Evolutionary conservation across 345 rosid genomes (phyloP), one percentile per base, ranked within the genome.

Genomic region (Boechera stricta): DNA sequence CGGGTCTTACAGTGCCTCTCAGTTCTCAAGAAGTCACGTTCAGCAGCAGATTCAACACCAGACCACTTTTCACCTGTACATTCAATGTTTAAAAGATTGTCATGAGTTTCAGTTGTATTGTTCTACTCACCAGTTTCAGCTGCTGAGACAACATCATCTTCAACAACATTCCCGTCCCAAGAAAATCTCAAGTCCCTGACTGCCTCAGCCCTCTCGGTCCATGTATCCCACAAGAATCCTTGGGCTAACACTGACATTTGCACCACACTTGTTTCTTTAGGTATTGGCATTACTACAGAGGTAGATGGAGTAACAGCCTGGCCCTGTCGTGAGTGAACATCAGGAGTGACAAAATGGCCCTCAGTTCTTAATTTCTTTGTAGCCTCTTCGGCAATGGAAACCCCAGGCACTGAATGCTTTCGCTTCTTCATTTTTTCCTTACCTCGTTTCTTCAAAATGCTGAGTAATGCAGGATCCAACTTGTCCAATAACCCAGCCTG

Each of bases 181-280:
- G 97, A 89, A 86, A 94, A 94, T 75, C 95, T 85, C 77, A 89
- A 69, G 62, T 82, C 82, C 75, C 95, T 81, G 68, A 82, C 84
- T 58, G 91, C 88, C 82, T 94, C 97, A 66, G 91, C 98, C 84
- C 93, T 90, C 77, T 85, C 79, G 72, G 88, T 88, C 98, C 97
- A 94, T 67, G 83, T 69, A 82, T 81, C 84, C 98, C 98, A 91
- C 77, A 78, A 84, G 75, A 55, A 73, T 71, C 78, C 82, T 72
- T 55, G 61, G 54, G 51, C 55, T 58, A 73, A 64, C 56, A 47
- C 77, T 58, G 73, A 47, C 72, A 78, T 82, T 73, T 81, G 85
- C 56, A 70, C 63, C 53, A 31, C 64, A 52, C 39, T 70, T 66
- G 53, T 69, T 54, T 78, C 75, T 65, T 56, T 75, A 38, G 55